Base-by-base conservation (phyloP, 192 early-diverging fungal species). In the Linnemannia elongata region DNA sequence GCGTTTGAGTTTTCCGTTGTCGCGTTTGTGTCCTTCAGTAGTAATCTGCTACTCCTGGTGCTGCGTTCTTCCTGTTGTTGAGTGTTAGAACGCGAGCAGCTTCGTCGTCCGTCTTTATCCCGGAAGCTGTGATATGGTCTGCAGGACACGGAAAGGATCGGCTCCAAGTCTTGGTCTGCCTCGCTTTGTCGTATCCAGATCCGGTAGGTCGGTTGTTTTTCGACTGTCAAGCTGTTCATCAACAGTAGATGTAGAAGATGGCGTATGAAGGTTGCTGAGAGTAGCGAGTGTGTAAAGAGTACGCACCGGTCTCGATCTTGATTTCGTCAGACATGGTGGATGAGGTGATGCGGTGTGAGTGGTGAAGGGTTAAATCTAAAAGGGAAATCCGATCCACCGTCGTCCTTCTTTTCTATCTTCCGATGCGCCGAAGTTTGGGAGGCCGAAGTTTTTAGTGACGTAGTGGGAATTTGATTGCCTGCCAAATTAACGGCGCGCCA, bases 241-340 rank as follows among this genome's bases (percentile, higher is more conserved):
- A 33, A 4, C 30, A 12, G 60, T 66, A 13, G 60, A 27, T 27
- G 17, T 27, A 12, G 27, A 66, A 24, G 27, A 66, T 9, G 49
- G 18, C 5, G 49, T 18, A 52, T 17, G 18, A 13, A 60, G 24
- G n/a, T 24, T 22, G 8, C n/a, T 17, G 17, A 22, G 22, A 24
- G 52, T 6, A 55, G 22, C n/a, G 22, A 9, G 55, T 60, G n/a
- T 36, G 27, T 24, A 54, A 39, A 39, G 3, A 39, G 38, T 66
- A 77, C 75, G 75, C 75, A 77, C 75, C 52, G 30, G 75, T 77
- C 60, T 77, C 75, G 52, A 77, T 77, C 75, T 77, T 77, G 75
- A 77, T 77, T 45, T 74, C 38, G 49, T 75, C 75, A 66, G 75
- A 66, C 75, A 77, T 77, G 38, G 54, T 66, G 55, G 38, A 77